Evolutionary conservation across 352 stramenopile genomes (phyloP).

Genomic region (Phytopythium boreale): DNA sequence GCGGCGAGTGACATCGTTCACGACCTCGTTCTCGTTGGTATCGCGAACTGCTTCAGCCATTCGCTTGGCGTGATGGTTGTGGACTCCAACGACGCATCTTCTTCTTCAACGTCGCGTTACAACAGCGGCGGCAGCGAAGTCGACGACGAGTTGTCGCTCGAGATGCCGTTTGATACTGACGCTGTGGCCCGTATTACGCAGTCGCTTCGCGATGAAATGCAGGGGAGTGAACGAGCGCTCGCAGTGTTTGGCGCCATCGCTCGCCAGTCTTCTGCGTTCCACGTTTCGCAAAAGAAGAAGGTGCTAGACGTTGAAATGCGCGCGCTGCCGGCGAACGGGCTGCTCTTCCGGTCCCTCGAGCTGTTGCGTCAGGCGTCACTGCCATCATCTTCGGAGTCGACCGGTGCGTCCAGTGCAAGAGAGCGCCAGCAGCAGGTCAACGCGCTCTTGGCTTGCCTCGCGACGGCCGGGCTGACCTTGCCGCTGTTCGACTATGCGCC

Average conservation of each 20-base stretch:
- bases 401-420: background rate
- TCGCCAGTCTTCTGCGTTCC: conserved; percentile 22
- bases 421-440: conserved; percentile 6
- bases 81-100: background rate
- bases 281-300: conserved; percentile 48
- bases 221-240: background rate
- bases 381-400: background rate
- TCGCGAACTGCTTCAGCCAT: background rate
- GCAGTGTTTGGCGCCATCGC: conserved; percentile 32
- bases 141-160: background rate
- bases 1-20: background rate
- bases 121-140: background rate
- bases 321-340: conserved; percentile 20
- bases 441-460: conserved; percentile 27
- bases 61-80: background rate
- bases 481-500: conserved; percentile 30
- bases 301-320: conserved; percentile 39
- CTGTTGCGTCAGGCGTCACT: conserved; percentile 23
- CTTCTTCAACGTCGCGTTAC: background rate
- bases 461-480: conserved; percentile 16
- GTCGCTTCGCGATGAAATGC: background rate
- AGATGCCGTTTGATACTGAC: background rate
- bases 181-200: background rate
- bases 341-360: conserved; percentile 32
- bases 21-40: background rate